These are phyloP conservation scores for Penicillium parvum DNA, from an alignment of 495 filamentous ascomycete species.

Conservation along the genomic window DNA sequence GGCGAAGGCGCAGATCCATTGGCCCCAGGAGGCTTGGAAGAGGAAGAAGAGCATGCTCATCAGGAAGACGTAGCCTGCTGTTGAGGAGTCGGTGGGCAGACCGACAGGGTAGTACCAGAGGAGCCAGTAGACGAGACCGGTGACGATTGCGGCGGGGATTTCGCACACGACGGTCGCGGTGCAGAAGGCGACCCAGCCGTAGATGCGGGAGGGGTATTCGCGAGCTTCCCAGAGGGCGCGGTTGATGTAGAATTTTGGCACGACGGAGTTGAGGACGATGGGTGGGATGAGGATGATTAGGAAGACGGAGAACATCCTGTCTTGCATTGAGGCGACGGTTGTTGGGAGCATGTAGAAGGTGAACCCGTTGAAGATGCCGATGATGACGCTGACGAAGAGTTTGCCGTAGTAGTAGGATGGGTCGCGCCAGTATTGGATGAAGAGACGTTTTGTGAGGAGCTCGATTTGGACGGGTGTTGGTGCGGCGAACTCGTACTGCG, in stretches of 20 bases:
- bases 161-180: constrained; percentile 73
- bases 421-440: constrained; percentile 67
- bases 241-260: constrained; percentile 80
- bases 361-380: constrained; percentile 76
- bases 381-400: constrained; percentile 63
- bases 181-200: constrained; percentile 78
- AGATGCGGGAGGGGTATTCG: constrained; percentile 73
- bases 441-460: constrained; percentile 60
- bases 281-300: constrained; percentile 70
- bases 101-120: constrained; percentile 80
- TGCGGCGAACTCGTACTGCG: constrained; percentile 59
- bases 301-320: constrained; percentile 76
- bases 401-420: constrained; percentile 72
- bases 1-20: constrained; percentile 80
- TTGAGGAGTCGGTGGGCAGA: constrained; percentile 56
- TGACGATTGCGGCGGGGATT: constrained; percentile 65
- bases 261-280: constrained; percentile 68
- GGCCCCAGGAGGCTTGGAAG: constrained; percentile 73
- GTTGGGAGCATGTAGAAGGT: constrained; percentile 76
- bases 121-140: constrained; percentile 63
- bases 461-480: constrained; percentile 54
- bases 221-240: constrained; percentile 70
- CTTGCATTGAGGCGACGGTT: constrained; percentile 66
- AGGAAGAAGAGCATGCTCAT: constrained; percentile 81
- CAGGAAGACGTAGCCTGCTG: constrained; percentile 76